Base-by-base conservation (phyloP, 352 stramenopile species). In the Phytophthora vignae region DNA sequence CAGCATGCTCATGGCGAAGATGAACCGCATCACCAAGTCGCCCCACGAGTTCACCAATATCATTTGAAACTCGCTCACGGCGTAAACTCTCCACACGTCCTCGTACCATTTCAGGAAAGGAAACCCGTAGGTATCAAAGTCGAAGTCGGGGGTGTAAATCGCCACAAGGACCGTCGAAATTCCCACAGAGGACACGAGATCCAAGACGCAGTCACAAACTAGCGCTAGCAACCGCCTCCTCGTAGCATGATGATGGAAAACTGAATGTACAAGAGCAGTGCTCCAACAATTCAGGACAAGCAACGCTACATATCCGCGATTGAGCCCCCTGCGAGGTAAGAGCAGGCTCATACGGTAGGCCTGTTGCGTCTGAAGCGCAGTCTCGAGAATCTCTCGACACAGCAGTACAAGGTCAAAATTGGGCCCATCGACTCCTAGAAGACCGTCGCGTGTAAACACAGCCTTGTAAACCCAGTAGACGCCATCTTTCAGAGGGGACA, bases 11-110 rank as follows among this genome's bases (percentile, higher is more conserved):
- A 73, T 4, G 3, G 57, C 57, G 56, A 75, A 58, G 14, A 74
- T 11, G 6, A 50, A 33, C 15, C 40, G 65, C 22, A 70, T 74
- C 0, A 63, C 15, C 5, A 59, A 44, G 48, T 78, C 68, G 12
- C 49, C 60, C 15, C 55, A 61, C 4, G 67, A 76, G 2, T 22
- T 53, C 21, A 78, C 72, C 19, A 75, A 21, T 25, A 74, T 52
- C 49, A 85, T 55, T 17, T 66, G 60, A 31, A 83, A 75, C 42
- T 83, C 72, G 53, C 71, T 78, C 29, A 73, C 60, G 17, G 68
- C 64, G 22, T 74, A 60, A 14, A 71, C 70, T 11, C 73, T 65
- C 75, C 73, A 82, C 2, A 48, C 31, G 63, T 83, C 67, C 22
- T 67, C 62, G 55, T 74, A 83, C 78, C 75, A 85, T 52, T 59